Evolutionary conservation across 768 basidiomycete genomes (phyloP).

Genomic region (Lepiota venenata): DNA sequence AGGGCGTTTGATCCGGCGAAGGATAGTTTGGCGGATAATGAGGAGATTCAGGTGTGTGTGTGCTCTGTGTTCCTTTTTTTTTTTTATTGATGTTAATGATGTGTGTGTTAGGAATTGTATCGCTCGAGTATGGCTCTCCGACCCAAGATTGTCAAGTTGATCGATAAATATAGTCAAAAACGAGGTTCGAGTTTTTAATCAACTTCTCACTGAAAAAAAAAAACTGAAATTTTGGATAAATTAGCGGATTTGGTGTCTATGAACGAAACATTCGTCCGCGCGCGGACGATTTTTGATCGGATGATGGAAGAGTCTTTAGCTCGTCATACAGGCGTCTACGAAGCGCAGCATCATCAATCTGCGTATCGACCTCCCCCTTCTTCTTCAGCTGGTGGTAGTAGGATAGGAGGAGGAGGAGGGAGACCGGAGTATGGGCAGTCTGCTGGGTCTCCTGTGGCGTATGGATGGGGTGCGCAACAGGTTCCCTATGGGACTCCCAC

Average conservation of each 20-base stretch:
- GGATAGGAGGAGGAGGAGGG: no score
- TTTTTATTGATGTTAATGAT: slow-evolving; percentile 3
- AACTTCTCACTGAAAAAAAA: background rate
- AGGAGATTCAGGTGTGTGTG: slow-evolving; percentile 74
- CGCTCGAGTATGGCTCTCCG: slow-evolving; percentile 84
- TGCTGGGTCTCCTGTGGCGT: no score
- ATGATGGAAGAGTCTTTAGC: slow-evolving; percentile 93
- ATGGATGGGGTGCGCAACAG: no score
- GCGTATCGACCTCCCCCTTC: slow-evolving; percentile 20
- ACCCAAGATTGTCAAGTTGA: slow-evolving; percentile 94
- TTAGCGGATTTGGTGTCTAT: slow-evolving; percentile 90
- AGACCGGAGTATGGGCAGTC: no score
- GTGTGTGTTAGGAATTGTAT: slow-evolving; percentile 70
- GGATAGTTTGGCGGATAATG: slow-evolving; percentile 86
- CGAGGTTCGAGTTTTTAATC: slow-evolving; percentile 48
- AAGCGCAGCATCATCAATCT: slow-evolving; percentile 27
- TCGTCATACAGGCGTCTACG: slow-evolving; percentile 66
- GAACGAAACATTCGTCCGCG: slow-evolving; percentile 91
- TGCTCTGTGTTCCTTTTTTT: background rate
- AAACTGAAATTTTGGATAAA: no score
- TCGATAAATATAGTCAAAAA: slow-evolving; percentile 97
- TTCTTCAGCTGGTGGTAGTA: background rate
- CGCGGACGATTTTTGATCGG: slow-evolving; percentile 84
- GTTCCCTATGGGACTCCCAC: no score
- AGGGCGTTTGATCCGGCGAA: slow-evolving; percentile 68